These are phyloP conservation scores for Tricholoma furcatifolium DNA, from an alignment of 768 basidiomycete species.

Conservation along the genomic window DNA sequence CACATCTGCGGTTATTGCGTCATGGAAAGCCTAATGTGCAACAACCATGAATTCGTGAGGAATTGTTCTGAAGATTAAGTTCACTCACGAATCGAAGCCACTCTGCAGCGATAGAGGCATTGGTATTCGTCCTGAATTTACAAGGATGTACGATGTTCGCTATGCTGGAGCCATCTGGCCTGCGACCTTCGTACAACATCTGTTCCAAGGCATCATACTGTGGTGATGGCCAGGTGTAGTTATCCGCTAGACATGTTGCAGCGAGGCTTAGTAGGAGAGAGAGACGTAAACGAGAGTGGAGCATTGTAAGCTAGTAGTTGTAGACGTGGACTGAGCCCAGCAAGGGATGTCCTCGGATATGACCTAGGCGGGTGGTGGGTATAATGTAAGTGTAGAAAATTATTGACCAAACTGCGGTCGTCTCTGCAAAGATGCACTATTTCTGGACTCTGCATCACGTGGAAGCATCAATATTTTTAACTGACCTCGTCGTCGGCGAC, in stretches of 20 bases:
- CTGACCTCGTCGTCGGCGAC: too few species aligned
- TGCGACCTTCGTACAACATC: slow-evolving; percentile 34
- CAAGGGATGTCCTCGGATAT: not conserved
- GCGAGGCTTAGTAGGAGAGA: slow-evolving; percentile 14
- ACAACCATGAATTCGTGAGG: not conserved
- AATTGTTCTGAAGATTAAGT: not conserved
- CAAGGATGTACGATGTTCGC: slow-evolving; percentile 29
- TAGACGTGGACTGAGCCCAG: slow-evolving; percentile 7
- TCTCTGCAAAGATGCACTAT: too few species aligned
- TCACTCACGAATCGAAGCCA: slow-evolving; percentile 38
- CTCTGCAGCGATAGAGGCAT: slow-evolving; percentile 35
- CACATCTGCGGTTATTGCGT: slow-evolving; percentile 46
- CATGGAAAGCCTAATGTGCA: slow-evolving; percentile 43
- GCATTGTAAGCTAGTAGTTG: slow-evolving; percentile 15
- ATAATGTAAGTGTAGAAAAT: slow-evolving; percentile 4
- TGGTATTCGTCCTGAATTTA: slow-evolving; percentile 23
- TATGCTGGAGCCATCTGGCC: slow-evolving; percentile 30
- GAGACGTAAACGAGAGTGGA: slow-evolving; percentile 19
- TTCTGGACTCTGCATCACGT: too few species aligned
- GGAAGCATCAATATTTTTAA: too few species aligned
- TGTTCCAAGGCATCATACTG: slow-evolving; percentile 35
- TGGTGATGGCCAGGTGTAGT: slow-evolving; percentile 33
- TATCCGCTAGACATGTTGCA: slow-evolving; percentile 18
- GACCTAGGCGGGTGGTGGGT: not conserved
- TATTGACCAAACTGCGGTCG: not conserved